Percentiles rank a stretch among this genome's conserved stretches.
These are phyloP conservation scores for Tricholoma hemisulphureum DNA, from an alignment of 768 basidiomycete genomes.

Conservation along the genomic window DNA sequence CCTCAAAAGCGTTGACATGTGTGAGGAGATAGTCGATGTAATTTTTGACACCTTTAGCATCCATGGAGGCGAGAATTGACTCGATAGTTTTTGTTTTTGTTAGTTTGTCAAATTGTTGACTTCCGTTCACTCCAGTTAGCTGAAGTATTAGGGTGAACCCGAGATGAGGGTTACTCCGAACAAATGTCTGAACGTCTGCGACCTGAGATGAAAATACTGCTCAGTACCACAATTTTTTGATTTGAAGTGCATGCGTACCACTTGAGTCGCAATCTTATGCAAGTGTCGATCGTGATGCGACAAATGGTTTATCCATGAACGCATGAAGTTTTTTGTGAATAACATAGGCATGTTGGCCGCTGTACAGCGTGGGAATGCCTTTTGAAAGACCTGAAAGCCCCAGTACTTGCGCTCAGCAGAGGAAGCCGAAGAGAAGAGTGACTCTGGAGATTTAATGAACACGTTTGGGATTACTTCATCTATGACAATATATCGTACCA, in stretches of 20 bases:
- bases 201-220: slow-evolving; percentile 44
- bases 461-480: background rate
- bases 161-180: slow-evolving; percentile 70
- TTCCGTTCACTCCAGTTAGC: slow-evolving; percentile 80
- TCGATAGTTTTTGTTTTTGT: slow-evolving; percentile 94
- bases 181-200: slow-evolving; percentile 69
- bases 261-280: slow-evolving; percentile 83
- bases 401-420: slow-evolving; percentile 90
- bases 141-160: slow-evolving; percentile 86
- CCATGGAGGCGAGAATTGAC: slow-evolving; percentile 73
- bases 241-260: slow-evolving; percentile 46
- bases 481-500: slow-evolving; percentile 47
- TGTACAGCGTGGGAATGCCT: slow-evolving; percentile 66
- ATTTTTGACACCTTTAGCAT: slow-evolving; percentile 66
- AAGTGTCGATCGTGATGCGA: slow-evolving; percentile 84
- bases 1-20: slow-evolving; percentile 53
- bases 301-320: slow-evolving; percentile 95
- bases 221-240: background rate
- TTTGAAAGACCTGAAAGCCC: slow-evolving; percentile 92
- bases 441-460: slow-evolving; percentile 51
- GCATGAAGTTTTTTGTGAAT: slow-evolving; percentile 94
- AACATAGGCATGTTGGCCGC: slow-evolving; percentile 75
- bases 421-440: slow-evolving; percentile 79
- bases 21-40: slow-evolving; percentile 74
- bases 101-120: slow-evolving; percentile 85